phyloP scores from a whole-genome alignment of 2,329 filamentous ascomycete species.

The Colletotrichum camelliae region DNA sequence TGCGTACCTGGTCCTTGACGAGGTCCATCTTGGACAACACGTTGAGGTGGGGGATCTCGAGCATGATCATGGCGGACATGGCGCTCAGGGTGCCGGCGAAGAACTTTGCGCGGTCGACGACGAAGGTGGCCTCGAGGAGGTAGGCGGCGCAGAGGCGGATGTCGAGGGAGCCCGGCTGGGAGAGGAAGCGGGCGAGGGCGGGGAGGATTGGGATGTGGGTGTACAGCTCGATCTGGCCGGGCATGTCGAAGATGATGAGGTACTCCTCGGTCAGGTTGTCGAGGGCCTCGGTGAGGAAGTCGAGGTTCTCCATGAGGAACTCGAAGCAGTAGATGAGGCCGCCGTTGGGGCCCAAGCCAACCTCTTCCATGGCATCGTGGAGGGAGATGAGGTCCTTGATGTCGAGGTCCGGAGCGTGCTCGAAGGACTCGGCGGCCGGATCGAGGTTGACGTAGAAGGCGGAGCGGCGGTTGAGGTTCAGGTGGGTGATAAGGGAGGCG shows the following conservation, averaged over 20 bases:
- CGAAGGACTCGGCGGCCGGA: constrained; percentile 91
- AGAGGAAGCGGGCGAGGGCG: constrained; percentile 80
- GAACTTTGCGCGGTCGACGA: constrained; percentile 95
- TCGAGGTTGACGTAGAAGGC: constrained; percentile 99
- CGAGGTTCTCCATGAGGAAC: constrained; percentile 91
- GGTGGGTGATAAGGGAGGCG: constrained; percentile 88
- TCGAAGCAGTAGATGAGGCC: constrained; percentile 97
- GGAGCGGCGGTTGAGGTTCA: constrained; percentile 88
- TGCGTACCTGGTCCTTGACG: constrained; percentile 85
- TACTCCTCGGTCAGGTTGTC: constrained; percentile 92
- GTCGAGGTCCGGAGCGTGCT: constrained; percentile 89
- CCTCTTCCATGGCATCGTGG: constrained; percentile 96
- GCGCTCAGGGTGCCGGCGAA: constrained; percentile 94
- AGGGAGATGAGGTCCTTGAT: constrained; percentile 95
- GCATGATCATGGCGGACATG: constrained; percentile 99
- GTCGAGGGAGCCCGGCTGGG: constrained; percentile 79
- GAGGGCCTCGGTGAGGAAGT: constrained; percentile 86
- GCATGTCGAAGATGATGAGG: constrained; percentile 98
- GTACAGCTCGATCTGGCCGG: constrained; percentile 97
- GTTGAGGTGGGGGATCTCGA: constrained; percentile 96
- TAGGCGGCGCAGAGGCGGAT: constrained; percentile 94
- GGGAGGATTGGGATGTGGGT: constrained; percentile 95
- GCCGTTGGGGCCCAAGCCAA: constrained; percentile 88
- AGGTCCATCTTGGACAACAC: constrained; percentile 98
- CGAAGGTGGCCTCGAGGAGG: constrained; percentile 93